These are phyloP conservation scores for Fusarium drepaniforme DNA, from an alignment of 2,329 filamentous ascomycete genomes.

Conservation along the genomic window DNA sequence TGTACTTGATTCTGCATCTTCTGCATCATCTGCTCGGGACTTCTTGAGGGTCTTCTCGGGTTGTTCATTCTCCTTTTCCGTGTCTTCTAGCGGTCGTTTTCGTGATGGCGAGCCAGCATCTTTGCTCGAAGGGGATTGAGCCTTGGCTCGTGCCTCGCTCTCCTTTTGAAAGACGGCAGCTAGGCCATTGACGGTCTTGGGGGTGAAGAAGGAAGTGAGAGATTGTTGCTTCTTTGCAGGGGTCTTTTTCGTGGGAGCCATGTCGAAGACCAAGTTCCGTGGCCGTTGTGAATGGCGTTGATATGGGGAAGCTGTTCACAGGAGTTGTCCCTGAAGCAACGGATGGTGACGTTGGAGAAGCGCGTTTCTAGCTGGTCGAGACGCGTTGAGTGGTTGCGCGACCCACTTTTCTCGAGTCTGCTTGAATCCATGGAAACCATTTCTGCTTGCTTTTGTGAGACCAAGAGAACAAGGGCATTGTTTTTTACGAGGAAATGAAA, in stretches of 20 bases:
- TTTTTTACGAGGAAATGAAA: background rate
- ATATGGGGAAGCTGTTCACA: slow-evolving; percentile 18
- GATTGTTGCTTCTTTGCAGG: slow-evolving; percentile 79
- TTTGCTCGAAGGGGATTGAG: slow-evolving; percentile 44
- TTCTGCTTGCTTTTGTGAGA: slow-evolving; percentile 1
- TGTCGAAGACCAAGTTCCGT: slow-evolving; percentile 26
- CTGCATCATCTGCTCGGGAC: slow-evolving; percentile 55
- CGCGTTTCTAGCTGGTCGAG: slow-evolving; percentile 35
- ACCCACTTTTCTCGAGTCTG: slow-evolving; percentile 28
- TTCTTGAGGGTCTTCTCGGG: slow-evolving; percentile 58
- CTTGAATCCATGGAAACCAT: background rate
- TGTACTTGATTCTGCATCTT: slow-evolving; percentile 49
- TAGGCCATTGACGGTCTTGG: slow-evolving; percentile 65
- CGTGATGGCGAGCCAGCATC: slow-evolving; percentile 48
- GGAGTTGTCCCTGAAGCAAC: slow-evolving; percentile 2
- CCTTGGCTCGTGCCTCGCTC: slow-evolving; percentile 39
- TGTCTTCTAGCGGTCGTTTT: slow-evolving; percentile 66
- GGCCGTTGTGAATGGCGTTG: background rate
- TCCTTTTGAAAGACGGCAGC: slow-evolving; percentile 52
- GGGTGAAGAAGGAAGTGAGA: slow-evolving; percentile 87
- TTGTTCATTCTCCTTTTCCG: slow-evolving; percentile 57
- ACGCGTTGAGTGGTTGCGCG: slow-evolving; percentile 45
- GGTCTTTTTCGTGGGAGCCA: slow-evolving; percentile 54
- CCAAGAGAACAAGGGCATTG: background rate
- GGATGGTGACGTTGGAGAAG: slow-evolving; percentile 39